Conservation (phyloP, 371 early-diverging fungal species). For the Phascolomyces articulosus region DNA sequence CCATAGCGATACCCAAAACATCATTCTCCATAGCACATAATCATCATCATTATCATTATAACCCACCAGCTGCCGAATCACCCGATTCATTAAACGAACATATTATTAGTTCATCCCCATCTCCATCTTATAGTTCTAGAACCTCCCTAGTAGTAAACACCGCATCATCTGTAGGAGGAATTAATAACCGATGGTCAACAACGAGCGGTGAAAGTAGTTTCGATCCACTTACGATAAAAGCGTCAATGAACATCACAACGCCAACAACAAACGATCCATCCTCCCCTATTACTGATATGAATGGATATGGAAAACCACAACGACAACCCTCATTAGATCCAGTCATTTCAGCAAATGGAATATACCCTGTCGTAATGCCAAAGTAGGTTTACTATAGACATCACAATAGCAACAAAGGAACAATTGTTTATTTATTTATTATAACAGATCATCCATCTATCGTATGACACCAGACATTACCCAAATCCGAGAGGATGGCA, state of each 20-base stretch:
- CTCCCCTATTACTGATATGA: too few relatives aligned
- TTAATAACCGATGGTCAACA: background rate
- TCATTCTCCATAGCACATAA: background rate
- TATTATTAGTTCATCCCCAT: constrained; percentile 1
- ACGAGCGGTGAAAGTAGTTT: background rate
- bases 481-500: constrained; percentile 24
- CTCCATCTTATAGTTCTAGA: constrained; percentile 14
- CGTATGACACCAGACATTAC: constrained; percentile 55
- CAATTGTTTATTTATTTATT: too few relatives aligned
- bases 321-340: background rate
- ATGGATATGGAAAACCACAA: constrained; percentile 2
- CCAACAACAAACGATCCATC: too few relatives aligned
- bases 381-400: constrained; percentile 29
- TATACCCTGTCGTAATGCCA: constrained; percentile 46
- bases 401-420: background rate
- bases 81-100: constrained; percentile 17
- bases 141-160: too few relatives aligned
- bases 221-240: background rate
- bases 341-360: constrained; percentile 13
- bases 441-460: constrained; percentile 41
- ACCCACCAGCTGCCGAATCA: background rate
- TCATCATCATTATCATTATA: background rate
- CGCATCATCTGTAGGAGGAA: background rate
- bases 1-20: constrained; percentile 44
- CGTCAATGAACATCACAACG: too few relatives aligned